Evolutionary conservation across 2,329 filamentous ascomycete species (phyloP), one percentile per base, ranked within the genome.

Genomic region (Diplodia scrobiculata): DNA sequence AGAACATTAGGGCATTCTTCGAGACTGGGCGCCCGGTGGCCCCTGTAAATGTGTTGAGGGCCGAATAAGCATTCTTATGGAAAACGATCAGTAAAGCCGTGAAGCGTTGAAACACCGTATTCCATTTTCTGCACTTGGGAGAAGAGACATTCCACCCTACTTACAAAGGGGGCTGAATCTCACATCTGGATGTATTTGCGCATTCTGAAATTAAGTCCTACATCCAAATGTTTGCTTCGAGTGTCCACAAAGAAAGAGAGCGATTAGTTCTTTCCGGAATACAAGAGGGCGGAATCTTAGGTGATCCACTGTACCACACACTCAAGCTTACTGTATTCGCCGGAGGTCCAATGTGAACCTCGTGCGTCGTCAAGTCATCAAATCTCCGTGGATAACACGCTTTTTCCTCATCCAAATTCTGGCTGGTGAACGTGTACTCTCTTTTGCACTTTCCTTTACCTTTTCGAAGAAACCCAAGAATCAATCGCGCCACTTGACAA

Each of bases 401-500:
- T 14, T 21, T 48, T 13, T 2, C 14, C 7, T 41, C 25, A 21
- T 17, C 25, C 38, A 60, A 62, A 62, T 29, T 45, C 45, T 45
- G 1, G 21, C 14, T 5, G 25, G 13, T n/a, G 17, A 48, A 32
- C 9, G 6, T n/a, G 14, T 45, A 13, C 17, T 53, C 19, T 34
- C 25, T 34, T 36, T 34, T 36, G 21, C 21, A 7, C 13, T 14
- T 14, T 14, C 17, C 14, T 41, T 21, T 17, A 51, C 17, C 51
- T 48, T 48, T 19, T 10, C 13, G 25, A 10, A 9, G 14, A 14
- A 25, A 55, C 5, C n/a, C 41, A 19, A 13, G 41, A 17, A 2
- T 79, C 73, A 80, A 51, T 82, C 79, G 68, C 81, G 76, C 81
- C 81, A 83, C 48, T 81, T 79, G 48, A 83, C 78, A 67, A 79